Evolutionary conservation across 257 asterid genomes (phyloP).

Genomic region (Primulina eburnea): DNA sequence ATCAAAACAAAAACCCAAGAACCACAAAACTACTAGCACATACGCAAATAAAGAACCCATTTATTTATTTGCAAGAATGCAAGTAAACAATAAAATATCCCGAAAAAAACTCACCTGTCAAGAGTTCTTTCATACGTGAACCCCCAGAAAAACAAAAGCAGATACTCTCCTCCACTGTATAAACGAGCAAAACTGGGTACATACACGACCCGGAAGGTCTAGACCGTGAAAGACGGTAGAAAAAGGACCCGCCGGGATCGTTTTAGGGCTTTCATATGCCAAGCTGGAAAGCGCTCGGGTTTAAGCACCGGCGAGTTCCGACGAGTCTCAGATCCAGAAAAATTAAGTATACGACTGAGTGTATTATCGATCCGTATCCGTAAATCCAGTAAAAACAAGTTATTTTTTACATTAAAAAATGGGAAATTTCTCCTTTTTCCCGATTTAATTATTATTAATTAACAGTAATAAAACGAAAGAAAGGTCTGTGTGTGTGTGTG

Average conservation of each 20-base stretch:
- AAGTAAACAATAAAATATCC: slow-evolving; percentile 11
- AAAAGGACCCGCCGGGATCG: slow-evolving; percentile 31
- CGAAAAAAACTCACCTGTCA: slow-evolving; percentile 29
- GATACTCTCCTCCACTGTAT: slow-evolving; percentile 13
- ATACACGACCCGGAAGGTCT: slow-evolving; percentile 31
- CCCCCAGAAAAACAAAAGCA: slow-evolving; percentile 6
- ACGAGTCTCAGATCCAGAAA: slow-evolving; percentile 75
- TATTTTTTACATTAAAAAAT: slow-evolving; percentile 9
- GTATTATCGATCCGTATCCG: slow-evolving; percentile 25
- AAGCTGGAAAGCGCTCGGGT: slow-evolving; percentile 42
- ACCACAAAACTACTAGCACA: background rate
- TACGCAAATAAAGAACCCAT: background rate
- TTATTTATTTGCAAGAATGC: background rate
- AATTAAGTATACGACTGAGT: slow-evolving; percentile 35
- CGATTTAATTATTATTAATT: background rate
- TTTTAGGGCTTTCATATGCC: slow-evolving; percentile 43
- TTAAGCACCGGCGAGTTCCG: slow-evolving; percentile 67
- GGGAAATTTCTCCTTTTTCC: slow-evolving; percentile 5
- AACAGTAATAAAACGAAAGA: background rate
- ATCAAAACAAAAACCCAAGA: background rate
- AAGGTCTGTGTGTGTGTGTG: background rate
- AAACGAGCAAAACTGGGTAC: slow-evolving; percentile 17
- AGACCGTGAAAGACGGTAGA: background rate
- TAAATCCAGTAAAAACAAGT: slow-evolving; percentile 27
- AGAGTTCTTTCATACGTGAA: slow-evolving; percentile 21